Conservation (phyloP, 2,329 filamentous ascomycete genomes). For the Colletotrichum cuscutae region DNA sequence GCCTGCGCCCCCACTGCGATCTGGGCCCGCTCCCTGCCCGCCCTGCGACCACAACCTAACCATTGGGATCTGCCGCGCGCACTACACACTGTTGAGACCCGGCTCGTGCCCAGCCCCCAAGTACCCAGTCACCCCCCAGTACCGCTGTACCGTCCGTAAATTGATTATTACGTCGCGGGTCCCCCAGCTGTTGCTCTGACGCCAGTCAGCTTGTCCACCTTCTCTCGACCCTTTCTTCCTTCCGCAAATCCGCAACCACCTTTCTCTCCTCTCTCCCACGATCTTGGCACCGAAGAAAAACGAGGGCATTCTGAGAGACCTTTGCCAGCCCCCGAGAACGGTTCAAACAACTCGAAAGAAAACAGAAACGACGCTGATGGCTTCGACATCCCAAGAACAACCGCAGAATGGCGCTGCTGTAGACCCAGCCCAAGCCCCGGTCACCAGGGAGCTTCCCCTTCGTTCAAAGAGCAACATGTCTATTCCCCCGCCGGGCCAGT, state of each 20-base stretch:
- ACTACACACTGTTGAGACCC: conserved; percentile 10
- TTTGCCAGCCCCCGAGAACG: conserved; percentile 5
- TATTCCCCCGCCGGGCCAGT: conserved; percentile 54
- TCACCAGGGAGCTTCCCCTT: conserved; percentile 34
- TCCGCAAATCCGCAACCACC: not conserved
- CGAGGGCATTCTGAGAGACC: not conserved
- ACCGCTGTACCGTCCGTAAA: conserved; percentile 20
- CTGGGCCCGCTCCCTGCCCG: conserved; percentile 16
- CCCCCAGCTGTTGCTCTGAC: conserved; percentile 29
- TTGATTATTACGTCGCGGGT: conserved; percentile 33
- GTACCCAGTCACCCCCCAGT: not conserved
- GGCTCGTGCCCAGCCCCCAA: conserved; percentile 1
- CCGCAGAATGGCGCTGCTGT: conserved; percentile 36
- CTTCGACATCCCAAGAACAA: conserved; percentile 31
- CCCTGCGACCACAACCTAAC: not conserved
- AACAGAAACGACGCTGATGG: conserved; percentile 23
- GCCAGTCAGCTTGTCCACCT: conserved; percentile 29
- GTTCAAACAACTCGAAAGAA: not conserved
- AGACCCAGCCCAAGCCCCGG: conserved; percentile 13
- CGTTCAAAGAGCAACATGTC: conserved; percentile 42
- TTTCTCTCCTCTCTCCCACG: not conserved
- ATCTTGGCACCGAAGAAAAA: conserved; percentile 14
- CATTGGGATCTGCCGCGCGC: conserved; percentile 26
- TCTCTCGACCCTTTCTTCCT: not conserved
- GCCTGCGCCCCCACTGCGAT: conserved; percentile 15